Base-by-base conservation (phyloP, 306 rosid species). In the Cucumis melo region DNA sequence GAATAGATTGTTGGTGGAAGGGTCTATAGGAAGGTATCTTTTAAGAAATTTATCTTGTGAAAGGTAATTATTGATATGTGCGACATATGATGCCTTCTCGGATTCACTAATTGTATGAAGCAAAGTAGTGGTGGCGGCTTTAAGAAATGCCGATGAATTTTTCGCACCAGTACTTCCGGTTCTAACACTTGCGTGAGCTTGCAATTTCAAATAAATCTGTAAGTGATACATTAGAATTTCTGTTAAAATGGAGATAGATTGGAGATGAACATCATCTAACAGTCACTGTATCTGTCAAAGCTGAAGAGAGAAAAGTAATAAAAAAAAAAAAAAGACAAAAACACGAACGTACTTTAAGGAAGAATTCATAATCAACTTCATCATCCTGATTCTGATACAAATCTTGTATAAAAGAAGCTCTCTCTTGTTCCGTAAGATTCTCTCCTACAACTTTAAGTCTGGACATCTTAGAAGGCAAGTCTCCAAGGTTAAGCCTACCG, bases 41-140 rank as follows among this genome's bases (percentile, higher is more conserved):
- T 88, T 86, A 42, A 94, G 81, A 74, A 94, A 94, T 38, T 89
- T 86, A 85, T 94, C 99, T 74, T 83, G 79, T 21, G 82, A 92
- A 56, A 94, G 96, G 88, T 92, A 94, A 84, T 86, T 86, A 79
- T 92, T 94, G 84, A 92, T 94, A 79, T 94, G 99, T 8, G 87
- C 88, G n/a, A 92, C 93, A 64, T 94, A 94, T 24, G 99, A 94
- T 11, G 99, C 85, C 84, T 92, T 94, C 91, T 94, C 99, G 10
- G 99, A 89, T 89, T 94, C 97, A 56, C 99, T 94, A 77, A 94
- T 94, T 10, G 99, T 94, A 86, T 94, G 99, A 80, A 94, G 99
- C 88, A 94, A 83, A 61, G 97, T 94, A 20, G 99, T 94, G 80
- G 99, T 94, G 23, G 96, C 96, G 38, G 94, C 91, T 84, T 94